Conservation (phyloP, 179 eudicot species). For the Drosera spatulata region DNA sequence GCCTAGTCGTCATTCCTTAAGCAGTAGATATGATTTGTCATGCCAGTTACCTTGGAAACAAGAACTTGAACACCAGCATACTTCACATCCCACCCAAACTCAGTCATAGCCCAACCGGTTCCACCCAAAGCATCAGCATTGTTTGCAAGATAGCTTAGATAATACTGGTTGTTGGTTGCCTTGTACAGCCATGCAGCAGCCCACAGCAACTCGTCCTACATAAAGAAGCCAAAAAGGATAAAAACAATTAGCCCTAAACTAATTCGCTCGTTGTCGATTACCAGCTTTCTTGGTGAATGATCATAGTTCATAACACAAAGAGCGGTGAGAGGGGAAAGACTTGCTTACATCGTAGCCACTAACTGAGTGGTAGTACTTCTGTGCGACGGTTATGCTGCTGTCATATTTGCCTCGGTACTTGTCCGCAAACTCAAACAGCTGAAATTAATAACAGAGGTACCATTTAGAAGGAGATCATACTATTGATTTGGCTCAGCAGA, state of each 20-base stretch:
- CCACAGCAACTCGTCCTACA: slow-evolving; percentile 13
- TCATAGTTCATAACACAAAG: too few relatives aligned
- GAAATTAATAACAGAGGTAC: slow-evolving; percentile 11
- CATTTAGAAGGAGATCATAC: too few relatives aligned
- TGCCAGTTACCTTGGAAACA: slow-evolving; percentile 58
- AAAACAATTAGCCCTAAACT: too few relatives aligned
- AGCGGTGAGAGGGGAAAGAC: slow-evolving; percentile 2
- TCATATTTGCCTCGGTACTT: slow-evolving; percentile 98
- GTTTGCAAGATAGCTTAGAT: slow-evolving; percentile 67
- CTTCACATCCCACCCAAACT: slow-evolving; percentile 97
- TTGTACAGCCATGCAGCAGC: slow-evolving; percentile 91
- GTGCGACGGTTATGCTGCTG: slow-evolving; percentile 79
- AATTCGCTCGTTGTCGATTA: too few relatives aligned
- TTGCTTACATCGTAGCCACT: slow-evolving; percentile 84
- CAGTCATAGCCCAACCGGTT: slow-evolving; percentile 91
- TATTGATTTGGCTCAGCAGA: too few relatives aligned
- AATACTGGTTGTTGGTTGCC: slow-evolving; percentile 69
- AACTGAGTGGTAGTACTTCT: slow-evolving; percentile 87
- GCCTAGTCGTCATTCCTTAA: too few relatives aligned
- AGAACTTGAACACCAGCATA: slow-evolving; percentile 97
- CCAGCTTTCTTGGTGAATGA: too few relatives aligned
- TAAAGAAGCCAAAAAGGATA: too few relatives aligned
- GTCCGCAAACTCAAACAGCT: slow-evolving; percentile 91
- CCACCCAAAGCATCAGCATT: slow-evolving; percentile 85
- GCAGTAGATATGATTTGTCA: too few relatives aligned